Base-by-base conservation (phyloP, 805 yeast genomes). In the Monosporozyma aerobia region DNA sequence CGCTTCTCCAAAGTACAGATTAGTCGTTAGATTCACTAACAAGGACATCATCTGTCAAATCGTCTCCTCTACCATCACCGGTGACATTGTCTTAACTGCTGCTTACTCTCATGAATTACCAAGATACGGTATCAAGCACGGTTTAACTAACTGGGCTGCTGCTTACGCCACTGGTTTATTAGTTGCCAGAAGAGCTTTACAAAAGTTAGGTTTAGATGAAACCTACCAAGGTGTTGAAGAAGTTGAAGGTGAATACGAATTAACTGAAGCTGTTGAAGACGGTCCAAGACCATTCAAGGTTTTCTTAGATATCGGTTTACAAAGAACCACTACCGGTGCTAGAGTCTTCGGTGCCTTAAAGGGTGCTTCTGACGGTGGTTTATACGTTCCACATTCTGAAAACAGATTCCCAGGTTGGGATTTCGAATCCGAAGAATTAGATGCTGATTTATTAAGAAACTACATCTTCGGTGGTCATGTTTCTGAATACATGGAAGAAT, bases 381-480 rank as follows among this genome's bases (percentile, higher is more conserved):
- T 94, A 71, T 89, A 87, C 90, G 81, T 94, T 73, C 99, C 99
- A 67, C 99, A 94, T 90, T 89, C 96, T 69, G 87, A 96, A 73
- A 90, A 90, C 84, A 90, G 99, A 86, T 94, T 90, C 96, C 99
- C 99, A 78, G 99, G 99, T 81, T 94, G 92, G 95, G 99, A 94
- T 78, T 88, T 92, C 70, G 99, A 94, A 82, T 72, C 85, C 69
- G 96, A 94, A 82, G 99, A 94, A 81, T 84, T 94, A 70, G 99
- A 94, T 74, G 89, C 97, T 69, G 99, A 94, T 74, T 77, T 83
- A 67, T 84, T 94, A 77, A 89, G 97, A 89, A 89, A 88, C 79
- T 94, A 94, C 95, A 94, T 94, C 82, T 86, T 92, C 74, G 98
- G 96, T 82, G 98, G 98, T 77, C 99, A 94, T 87, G 90, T 94